Conservation (phyloP, 176 grass and related monocot genomes). For the Aegilops bicornis region DNA sequence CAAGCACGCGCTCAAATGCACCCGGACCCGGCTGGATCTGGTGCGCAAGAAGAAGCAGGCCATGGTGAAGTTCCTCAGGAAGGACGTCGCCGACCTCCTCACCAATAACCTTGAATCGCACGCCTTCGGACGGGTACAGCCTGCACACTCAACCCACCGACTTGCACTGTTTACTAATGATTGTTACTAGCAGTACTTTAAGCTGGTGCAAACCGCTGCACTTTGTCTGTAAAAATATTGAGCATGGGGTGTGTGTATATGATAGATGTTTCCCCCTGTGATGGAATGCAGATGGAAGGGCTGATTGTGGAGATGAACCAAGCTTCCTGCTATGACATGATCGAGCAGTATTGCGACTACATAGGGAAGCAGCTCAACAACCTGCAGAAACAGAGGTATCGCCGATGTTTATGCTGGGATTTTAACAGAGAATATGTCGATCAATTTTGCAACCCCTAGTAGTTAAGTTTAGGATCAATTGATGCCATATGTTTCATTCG, state of each 20-base stretch:
- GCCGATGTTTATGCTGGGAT: not conserved
- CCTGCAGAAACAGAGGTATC: constrained; percentile 82
- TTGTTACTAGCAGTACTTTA: not conserved
- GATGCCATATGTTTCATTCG: not conserved
- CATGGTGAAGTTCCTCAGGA: constrained; percentile 77
- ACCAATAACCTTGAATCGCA: constrained; percentile 51
- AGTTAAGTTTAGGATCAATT: not conserved
- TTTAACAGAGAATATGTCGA: not conserved
- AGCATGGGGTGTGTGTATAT: not conserved
- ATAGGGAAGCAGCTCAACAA: constrained; percentile 72
- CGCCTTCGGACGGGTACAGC: constrained; percentile 77
- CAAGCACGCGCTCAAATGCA: constrained; percentile 84
- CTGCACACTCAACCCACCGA: not conserved
- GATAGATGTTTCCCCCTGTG: not conserved
- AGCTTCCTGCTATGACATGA: constrained; percentile 75
- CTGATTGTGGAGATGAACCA: constrained; percentile 78
- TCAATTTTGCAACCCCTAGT: not conserved
- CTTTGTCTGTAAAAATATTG: not conserved
- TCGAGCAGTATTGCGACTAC: constrained; percentile 70
- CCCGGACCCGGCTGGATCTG: constrained; percentile 60
- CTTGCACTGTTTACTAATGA: not conserved
- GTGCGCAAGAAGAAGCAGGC: constrained; percentile 91
- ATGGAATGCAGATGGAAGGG: constrained; percentile 57
- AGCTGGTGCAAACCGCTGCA: not conserved
- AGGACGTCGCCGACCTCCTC: constrained; percentile 90